Evolutionary conservation across 768 basidiomycete genomes (phyloP), one percentile per base, ranked within the genome.

Genomic region (Amanita muscaria): DNA sequence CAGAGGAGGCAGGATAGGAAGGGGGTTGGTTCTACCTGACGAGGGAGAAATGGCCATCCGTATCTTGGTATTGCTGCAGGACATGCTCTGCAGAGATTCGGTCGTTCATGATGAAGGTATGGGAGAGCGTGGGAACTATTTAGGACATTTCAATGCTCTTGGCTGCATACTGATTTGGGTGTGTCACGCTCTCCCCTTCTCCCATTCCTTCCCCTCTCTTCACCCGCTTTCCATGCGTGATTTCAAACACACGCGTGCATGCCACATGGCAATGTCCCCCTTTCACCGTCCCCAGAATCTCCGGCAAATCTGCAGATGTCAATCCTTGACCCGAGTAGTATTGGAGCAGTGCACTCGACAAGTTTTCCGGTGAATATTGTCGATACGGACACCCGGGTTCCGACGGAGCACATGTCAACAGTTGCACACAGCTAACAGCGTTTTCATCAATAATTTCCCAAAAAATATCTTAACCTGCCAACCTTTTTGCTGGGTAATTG

Each of bases 231-330:
- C 70, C 65, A 60, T 98, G 94, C 19, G 92, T 96, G 22, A 96
- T 73, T 66, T 99, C 96, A 62, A 91, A 99, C 16, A 98, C 90
- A 18, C 93, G 76, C 7, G 96, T 98, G 65, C 96, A 99, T 5
- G 93, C 94, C 35, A 97, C 85, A 59, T 99, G 94, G 60, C 81
- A 94, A 59, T 94, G 91, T 3, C 73, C 68, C 14, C 69, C 70
- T 57, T 88, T 89, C 40, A 94, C 88, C 3, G 73, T 77, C 38
- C 69, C 69, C 70, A 89, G 75, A 47, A 98, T 77, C 59, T 98
- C 96, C 11, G 78, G 76, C 49, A 94, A 63, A 56, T 97, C 89
- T 1, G 69, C 61, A 4, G 76, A 65, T 4, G 74, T 74, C 24
- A 90, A 67, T 12, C 85, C 83, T 48, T 74, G 74, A 4, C 70